These are phyloP conservation scores for Eimeria sp. DNA, from an alignment of 169 alveolate species.

Conservation along the genomic window DNA sequence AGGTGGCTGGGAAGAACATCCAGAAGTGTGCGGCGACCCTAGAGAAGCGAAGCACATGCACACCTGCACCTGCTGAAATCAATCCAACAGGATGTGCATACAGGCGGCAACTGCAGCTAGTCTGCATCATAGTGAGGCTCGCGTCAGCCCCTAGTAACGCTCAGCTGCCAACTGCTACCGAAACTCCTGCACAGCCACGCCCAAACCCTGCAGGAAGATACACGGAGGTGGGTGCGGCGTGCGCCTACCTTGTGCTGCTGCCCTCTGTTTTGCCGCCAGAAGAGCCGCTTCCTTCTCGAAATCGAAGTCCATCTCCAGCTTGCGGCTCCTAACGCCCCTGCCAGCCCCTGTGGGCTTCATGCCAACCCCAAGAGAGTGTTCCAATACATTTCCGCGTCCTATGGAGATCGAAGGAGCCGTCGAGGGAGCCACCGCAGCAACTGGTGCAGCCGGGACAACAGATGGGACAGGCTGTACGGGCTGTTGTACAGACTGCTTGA, in stretches of 20 bases:
- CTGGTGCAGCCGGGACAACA: conserved; percentile 17
- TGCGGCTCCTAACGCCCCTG: conserved; percentile 62
- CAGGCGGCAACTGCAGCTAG: not conserved
- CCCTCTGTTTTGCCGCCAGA: conserved; percentile 64
- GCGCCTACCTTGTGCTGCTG: conserved; percentile 52
- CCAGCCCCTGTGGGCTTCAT: conserved; percentile 32
- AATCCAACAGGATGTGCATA: no score
- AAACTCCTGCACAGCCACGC: not conserved
- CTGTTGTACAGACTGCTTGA: conserved; percentile 1
- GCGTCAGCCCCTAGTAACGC: not conserved
- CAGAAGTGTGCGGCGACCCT: conserved; percentile 13
- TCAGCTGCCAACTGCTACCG: not conserved
- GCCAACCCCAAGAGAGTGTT: not conserved
- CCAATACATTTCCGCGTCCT: not conserved
- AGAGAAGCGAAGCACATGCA: not conserved
- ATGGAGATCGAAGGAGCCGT: conserved; percentile 3
- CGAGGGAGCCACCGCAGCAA: conserved; percentile 10
- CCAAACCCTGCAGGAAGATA: not conserved
- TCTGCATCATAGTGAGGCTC: not conserved
- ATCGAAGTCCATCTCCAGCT: conserved; percentile 78
- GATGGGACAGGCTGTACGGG: conserved; percentile 18
- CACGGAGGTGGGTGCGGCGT: not conserved
- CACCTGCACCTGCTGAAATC: not conserved
- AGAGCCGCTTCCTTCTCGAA: conserved; percentile 75
- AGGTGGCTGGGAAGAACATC: conserved; percentile 27